Evolutionary conservation across 2,329 filamentous ascomycete species (phyloP).

Genomic region (Verticillium albo-atrum): DNA sequence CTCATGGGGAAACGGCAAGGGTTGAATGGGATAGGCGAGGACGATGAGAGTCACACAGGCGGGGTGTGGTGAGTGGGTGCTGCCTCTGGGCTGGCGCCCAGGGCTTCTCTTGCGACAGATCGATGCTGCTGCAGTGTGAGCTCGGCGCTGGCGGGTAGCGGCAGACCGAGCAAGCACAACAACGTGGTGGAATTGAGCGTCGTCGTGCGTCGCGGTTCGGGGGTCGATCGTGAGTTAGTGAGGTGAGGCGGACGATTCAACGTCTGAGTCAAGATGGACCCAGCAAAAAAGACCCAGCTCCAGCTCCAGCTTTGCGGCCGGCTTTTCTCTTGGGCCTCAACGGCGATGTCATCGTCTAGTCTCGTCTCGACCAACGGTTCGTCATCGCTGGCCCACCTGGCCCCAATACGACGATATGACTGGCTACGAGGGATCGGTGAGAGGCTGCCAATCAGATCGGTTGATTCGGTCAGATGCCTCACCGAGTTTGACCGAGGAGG

Average conservation of each 20-base stretch:
- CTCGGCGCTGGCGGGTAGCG: too few relatives aligned
- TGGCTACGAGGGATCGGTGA: neutral
- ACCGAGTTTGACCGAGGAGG: neutral
- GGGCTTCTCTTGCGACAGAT: neutral
- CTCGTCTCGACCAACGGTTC: conserved; percentile 11
- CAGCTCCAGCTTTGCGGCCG: neutral
- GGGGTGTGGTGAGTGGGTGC: neutral
- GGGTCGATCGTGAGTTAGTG: neutral
- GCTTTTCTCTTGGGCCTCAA: neutral
- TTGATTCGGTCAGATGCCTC: neutral
- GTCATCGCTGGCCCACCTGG: conserved; percentile 13
- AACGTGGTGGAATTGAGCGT: neutral
- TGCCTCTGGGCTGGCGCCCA: conserved; percentile 3
- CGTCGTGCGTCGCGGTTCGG: neutral
- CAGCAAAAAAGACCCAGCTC: neutral
- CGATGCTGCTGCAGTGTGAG: neutral
- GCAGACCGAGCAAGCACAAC: neutral
- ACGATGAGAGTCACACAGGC: neutral
- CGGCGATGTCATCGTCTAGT: neutral
- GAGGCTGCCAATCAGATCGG: neutral
- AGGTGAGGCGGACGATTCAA: neutral
- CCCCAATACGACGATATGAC: neutral
- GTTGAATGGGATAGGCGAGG: neutral
- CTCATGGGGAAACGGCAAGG: neutral
- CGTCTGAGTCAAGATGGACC: neutral